A percentile compares a stretch with the other conserved stretches of the same genome.
Conservation (phyloP, 2,329 filamentous ascomycete genomes). For the Pyrenophora graminea region DNA sequence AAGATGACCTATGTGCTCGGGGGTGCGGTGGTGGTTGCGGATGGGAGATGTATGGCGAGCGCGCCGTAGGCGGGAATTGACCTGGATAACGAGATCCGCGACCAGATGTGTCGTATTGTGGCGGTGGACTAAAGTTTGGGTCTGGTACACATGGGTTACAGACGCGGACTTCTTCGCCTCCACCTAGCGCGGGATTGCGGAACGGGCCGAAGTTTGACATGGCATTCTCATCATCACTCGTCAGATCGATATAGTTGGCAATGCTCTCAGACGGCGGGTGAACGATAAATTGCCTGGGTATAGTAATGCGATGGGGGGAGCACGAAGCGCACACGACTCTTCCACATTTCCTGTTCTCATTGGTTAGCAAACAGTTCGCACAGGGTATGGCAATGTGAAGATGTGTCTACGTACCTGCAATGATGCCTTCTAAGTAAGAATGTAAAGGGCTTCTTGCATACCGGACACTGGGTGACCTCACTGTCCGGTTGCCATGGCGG, state of each 20-base stretch:
- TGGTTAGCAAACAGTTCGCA: not conserved
- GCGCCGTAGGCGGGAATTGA: slow-evolving; percentile 9
- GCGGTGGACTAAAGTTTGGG: slow-evolving; percentile 64
- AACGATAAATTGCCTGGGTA: slow-evolving; percentile 91
- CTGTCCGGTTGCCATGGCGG: slow-evolving; percentile 88
- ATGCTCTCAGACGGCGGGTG: slow-evolving; percentile 58
- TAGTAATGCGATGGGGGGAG: slow-evolving; percentile 92
- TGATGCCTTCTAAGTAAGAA: slow-evolving; percentile 91
- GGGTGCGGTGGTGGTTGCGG: slow-evolving; percentile 18
- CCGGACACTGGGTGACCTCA: slow-evolving; percentile 81
- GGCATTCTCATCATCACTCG: slow-evolving; percentile 43
- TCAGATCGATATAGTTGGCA: slow-evolving; percentile 50
- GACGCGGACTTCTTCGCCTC: slow-evolving; percentile 69
- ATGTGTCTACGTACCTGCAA: slow-evolving; percentile 65
- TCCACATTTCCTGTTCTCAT: slow-evolving; percentile 73
- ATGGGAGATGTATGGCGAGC: slow-evolving; percentile 11
- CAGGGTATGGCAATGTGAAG: not conserved
- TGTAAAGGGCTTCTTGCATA: slow-evolving; percentile 78
- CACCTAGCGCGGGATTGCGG: slow-evolving; percentile 59
- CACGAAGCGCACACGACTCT: slow-evolving; percentile 87
- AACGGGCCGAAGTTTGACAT: slow-evolving; percentile 36
- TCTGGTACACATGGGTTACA: slow-evolving; percentile 76
- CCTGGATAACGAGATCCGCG: slow-evolving; percentile 5
- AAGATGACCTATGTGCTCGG: slow-evolving; percentile 27
- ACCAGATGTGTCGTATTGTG: slow-evolving; percentile 47